Conservation (phyloP, 352 stramenopile species). For the Phytopythium boreale region DNA sequence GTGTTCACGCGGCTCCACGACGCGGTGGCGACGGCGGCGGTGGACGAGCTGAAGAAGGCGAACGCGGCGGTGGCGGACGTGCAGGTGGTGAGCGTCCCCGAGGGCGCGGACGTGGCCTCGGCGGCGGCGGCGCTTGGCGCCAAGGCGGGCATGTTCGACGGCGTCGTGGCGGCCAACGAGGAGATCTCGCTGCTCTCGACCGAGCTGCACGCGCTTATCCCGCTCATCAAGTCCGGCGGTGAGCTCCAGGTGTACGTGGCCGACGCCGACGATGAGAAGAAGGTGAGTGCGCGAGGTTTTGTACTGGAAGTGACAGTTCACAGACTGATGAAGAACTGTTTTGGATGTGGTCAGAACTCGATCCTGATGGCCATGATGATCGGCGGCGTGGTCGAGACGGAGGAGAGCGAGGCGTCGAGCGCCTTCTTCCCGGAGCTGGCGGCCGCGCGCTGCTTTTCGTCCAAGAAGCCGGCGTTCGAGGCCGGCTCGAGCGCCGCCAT, state of each 20-base stretch:
- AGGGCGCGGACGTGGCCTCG: conserved; percentile 37
- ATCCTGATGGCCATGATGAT: conserved; percentile 83
- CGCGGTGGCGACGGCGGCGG: conserved; percentile 18
- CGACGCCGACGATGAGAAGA: conserved; percentile 57
- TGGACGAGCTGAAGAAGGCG: conserved; percentile 42
- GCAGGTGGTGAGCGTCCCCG: conserved; percentile 34
- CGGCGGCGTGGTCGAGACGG: conserved; percentile 62
- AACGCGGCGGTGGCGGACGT: conserved; percentile 43
- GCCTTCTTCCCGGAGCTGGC: conserved; percentile 43
- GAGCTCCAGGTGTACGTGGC: conserved; percentile 52
- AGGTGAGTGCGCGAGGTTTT: conserved; percentile 21
- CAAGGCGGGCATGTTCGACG: conserved; percentile 33
- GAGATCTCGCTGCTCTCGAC: conserved; percentile 33
- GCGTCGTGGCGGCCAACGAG: conserved; percentile 58
- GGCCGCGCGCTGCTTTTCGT: conserved; percentile 40
- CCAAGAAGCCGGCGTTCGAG: conserved; percentile 63
- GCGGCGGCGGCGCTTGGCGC: conserved; percentile 29
- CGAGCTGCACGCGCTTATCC: conserved; percentile 41
- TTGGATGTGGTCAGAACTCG: conserved; percentile 26
- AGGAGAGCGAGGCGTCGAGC: conserved; percentile 29
- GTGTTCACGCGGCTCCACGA: conserved; percentile 55
- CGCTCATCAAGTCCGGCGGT: conserved; percentile 52
- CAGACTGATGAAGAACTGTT: conserved; percentile 4
- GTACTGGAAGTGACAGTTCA: conserved; percentile 1
- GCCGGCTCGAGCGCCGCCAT: conserved; percentile 43